phyloP scores from a whole-genome alignment of 2,329 filamentous ascomycete genomes.

The Penicillium sp. region DNA sequence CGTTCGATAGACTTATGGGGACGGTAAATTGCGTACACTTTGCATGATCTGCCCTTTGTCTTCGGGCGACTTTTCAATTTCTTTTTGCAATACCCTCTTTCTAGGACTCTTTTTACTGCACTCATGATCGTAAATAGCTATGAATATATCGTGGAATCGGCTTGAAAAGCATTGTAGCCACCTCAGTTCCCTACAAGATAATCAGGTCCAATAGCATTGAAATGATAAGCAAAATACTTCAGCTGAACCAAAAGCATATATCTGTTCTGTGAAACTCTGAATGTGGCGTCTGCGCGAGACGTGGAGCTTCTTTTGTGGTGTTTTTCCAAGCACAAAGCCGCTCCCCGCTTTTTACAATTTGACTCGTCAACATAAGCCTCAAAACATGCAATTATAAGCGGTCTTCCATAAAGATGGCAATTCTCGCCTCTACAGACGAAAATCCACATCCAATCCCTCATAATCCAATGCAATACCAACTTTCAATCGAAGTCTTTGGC shows the following conservation, averaged over 20 bases:
- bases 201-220: neutral
- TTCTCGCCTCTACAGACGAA: neutral
- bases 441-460: neutral
- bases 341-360: neutral
- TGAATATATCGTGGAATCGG: neutral
- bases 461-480: constrained; percentile 13
- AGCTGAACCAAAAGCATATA: neutral
- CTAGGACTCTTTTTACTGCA: neutral
- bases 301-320: constrained; percentile 2
- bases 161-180: neutral
- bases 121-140: neutral
- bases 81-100: constrained; percentile 1
- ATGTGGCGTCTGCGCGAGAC: constrained; percentile 1
- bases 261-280: neutral
- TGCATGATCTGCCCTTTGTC: neutral
- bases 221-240: neutral
- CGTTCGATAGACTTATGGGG: neutral
- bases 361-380: neutral
- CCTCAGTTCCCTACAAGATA: neutral
- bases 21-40: neutral
- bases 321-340: neutral
- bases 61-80: neutral
- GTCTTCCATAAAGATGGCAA: neutral
- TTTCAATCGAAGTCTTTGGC: constrained; percentile 26
- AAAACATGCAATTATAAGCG: neutral